Evolutionary conservation across 2,329 filamentous ascomycete genomes (phyloP), one percentile per base, ranked within the genome.

Genomic region (Salinomyces thailandicus): DNA sequence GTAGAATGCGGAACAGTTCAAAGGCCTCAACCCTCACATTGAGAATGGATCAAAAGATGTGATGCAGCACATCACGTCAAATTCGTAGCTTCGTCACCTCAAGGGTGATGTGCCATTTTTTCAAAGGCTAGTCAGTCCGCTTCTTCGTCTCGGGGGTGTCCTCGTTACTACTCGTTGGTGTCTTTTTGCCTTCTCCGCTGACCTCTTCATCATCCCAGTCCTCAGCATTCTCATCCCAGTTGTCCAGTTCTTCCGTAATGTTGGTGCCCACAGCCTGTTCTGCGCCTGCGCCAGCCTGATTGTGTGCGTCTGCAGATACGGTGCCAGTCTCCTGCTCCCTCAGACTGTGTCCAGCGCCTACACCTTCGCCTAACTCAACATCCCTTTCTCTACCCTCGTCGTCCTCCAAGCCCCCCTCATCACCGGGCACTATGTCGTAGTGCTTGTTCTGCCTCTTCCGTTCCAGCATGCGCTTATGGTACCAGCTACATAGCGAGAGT

Each of bases 381-480:
- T 94, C 83, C 11, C 60, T 61, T 9, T 66, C 70, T n/a, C 22
- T 8, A 2, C 58, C 61, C 2, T 51, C 63, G 28, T 54, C 47
- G 3, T 59, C 60, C n/a, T 26, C 22, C 22, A 26, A n/a, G 15
- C 63, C 66, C 5, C 60, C 58, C 18, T 71, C 72, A 14, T 71
- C 72, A 18, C 75, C 77, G 0, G 81, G 73, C 5, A 93, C 72
- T 5, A 74, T 71, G 36, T 73, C 71, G 53, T 93, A 93, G 35
- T 75, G 74, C 54, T 82, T 82, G 37, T 75, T 76, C 53, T 76
- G 68, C 42, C 87, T 73, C 57, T 82, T 84, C 44, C 91, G 73
- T 61, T 96, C 89, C 26, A 96, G 67, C 86, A 96, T 96, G 41
- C 91, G 80, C 55, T 83, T 81, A 63, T 98, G 91, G 58, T 98